A percentile compares a stretch with the other conserved stretches of the same genome.
phyloP scores from a whole-genome alignment of 164 flowering plant species.

The grape (Vitis vinifera) region ASM3070453v1 NC_081814.1:9889001-9889500 shows the following conservation, averaged over 20 bases:
- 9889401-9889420: conserved; percentile 55
- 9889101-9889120: too few species aligned
- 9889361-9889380: conserved; percentile 47
- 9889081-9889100: too few species aligned
- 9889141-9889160: conserved; percentile 38
- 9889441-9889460: not conserved
- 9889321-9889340: conserved; percentile 53
- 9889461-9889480: conserved; percentile 3
- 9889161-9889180: conserved; percentile 59
- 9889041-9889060: not conserved
- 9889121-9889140: conserved; percentile 51
- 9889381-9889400: conserved; percentile 49
- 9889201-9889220: conserved; percentile 45
- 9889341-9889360: conserved; percentile 43
- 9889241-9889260: conserved; percentile 87
- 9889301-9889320: conserved; percentile 51
- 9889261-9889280: conserved; percentile 76
- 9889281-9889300: conserved; percentile 96
- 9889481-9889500: conserved; percentile 72
- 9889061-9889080: not conserved
- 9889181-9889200: conserved; percentile 52
- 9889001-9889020: too few species aligned
- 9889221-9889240: conserved; percentile 77
- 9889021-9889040: not conserved
- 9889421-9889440: not conserved